A percentile compares a stretch with the other conserved stretches of the same genome.
These are phyloP conservation scores for Salix purpurea DNA, from an alignment of 345 rosid genomes.

Conservation along the genomic window DNA sequence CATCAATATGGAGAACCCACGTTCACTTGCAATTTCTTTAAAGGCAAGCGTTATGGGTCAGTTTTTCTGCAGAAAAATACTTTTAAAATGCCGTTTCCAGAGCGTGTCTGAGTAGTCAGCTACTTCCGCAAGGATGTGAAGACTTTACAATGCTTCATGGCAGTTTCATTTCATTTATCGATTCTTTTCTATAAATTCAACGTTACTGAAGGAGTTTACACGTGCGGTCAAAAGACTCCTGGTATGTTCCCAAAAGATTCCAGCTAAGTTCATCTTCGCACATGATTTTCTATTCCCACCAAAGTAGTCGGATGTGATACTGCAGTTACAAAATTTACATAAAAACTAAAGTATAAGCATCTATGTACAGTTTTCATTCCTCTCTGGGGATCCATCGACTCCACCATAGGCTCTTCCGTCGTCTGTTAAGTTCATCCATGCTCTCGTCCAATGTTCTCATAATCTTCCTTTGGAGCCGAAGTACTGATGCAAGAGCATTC, in stretches of 20 bases:
- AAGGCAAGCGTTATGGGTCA: background rate
- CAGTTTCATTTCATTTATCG: conserved; percentile 14
- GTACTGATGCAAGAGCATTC: conserved; percentile 77
- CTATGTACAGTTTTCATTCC: conserved; percentile 48
- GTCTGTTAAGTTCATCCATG: conserved; percentile 67
- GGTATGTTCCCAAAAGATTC: conserved; percentile 18
- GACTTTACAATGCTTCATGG: conserved; percentile 5
- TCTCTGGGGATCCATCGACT: conserved; percentile 93
- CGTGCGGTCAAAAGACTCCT: conserved; percentile 27
- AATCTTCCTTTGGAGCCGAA: conserved; percentile 73
- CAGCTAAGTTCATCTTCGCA: conserved; percentile 26
- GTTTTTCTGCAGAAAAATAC: background rate
- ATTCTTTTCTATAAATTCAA: background rate
- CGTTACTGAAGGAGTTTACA: conserved; percentile 10
- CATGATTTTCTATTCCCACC: conserved; percentile 13
- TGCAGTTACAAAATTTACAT: conserved; percentile 28
- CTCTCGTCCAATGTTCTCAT: conserved; percentile 62
- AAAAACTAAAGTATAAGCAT: background rate
- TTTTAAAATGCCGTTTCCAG: no score
- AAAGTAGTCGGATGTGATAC: background rate
- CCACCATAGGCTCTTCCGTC: conserved; percentile 87
- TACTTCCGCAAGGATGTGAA: background rate
- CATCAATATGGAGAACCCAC: background rate
- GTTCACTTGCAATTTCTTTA: background rate
- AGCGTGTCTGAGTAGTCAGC: background rate